Percentiles rank a stretch among this genome's conserved stretches.
Conservation (phyloP, 768 basidiomycete species). For the Trametes sanguinea region DNA sequence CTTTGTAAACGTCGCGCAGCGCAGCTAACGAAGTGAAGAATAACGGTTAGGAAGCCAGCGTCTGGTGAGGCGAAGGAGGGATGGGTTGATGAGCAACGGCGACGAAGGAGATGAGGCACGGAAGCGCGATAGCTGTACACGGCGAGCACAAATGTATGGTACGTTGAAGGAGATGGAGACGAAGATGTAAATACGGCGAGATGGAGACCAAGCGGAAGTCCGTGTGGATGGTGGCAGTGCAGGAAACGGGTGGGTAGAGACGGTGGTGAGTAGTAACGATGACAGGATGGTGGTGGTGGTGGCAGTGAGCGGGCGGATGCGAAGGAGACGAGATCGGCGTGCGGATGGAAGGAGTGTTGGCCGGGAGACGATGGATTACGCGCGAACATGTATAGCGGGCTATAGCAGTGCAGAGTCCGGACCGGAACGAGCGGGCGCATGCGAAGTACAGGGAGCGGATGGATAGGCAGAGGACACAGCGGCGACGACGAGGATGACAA, state of each 20-base stretch:
- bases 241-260: not conserved
- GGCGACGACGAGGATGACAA: not conserved
- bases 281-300: not conserved
- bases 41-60: constrained; percentile 8
- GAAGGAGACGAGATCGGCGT: not conserved
- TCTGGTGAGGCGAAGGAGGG: not conserved
- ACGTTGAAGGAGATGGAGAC: constrained; percentile 6
- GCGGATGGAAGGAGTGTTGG: not conserved
- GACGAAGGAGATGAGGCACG: not conserved
- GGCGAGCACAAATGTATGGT: constrained; percentile 5
- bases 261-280: constrained; percentile 1
- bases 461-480: not conserved
- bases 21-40: constrained; percentile 3
- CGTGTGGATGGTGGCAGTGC: not conserved
- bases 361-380: constrained; percentile 1
- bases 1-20: no score
- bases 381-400: constrained; percentile 1
- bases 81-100: no score
- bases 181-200: constrained; percentile 8
- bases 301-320: not conserved
- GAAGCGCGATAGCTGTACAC: constrained; percentile 12
- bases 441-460: constrained; percentile 7
- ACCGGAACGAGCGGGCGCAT: constrained; percentile 3
- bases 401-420: constrained; percentile 3
- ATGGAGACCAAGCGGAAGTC: constrained; percentile 8